Base-by-base conservation (phyloP, 208 protist species). In the Trypanosoma rangeli region DNA sequence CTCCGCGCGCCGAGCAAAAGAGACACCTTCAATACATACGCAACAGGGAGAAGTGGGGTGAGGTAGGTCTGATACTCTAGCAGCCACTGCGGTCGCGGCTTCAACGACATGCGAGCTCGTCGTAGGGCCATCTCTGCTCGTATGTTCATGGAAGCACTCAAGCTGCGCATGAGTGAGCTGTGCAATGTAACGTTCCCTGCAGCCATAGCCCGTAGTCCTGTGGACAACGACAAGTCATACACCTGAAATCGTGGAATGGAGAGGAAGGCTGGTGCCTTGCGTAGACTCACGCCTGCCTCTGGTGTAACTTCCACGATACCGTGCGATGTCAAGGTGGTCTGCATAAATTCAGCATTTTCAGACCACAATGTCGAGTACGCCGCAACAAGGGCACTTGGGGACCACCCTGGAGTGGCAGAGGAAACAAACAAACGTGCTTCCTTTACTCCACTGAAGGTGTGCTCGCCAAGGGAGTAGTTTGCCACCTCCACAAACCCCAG, bases 31-130 rank as follows among this genome's bases (percentile, higher is more conserved):
- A 76, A 73, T 24, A 92, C 86, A 70, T 89, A 92, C n/a, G 74
- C 86, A 5, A 92, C 82, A 7, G 86, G 86, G 37, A 92, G 80
- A 13, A 92, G 77, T 16, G 86, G 84, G 18, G 86, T 87, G 49
- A 89, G 52, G 73, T 92, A 92, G 5, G 83, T 76, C 64, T 92
- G 83, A 64, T 92, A 88, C 31, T 82, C 74, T 31, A 89, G 64
- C 49, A 92, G 57, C 82, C 83, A 89, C 12, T 83, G 74, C 0
- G 83, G 83, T 44, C 75, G 70, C 33, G 81, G 83, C 35, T 73
- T 63, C 20, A 85, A 73, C 35, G 70, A 33, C 80, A 87, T 81
- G n/a, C 86, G 76, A 2, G 86, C 83, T 12, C 86, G 83, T 56
- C 71, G 79, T 70, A 92, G 76, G 18, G 84, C 82, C 73, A 88